Evolutionary conservation across 1,284 basidiomycete species (phyloP), one percentile per base, ranked within the genome.

Genomic region (Wallemia ichthyophaga): DNA sequence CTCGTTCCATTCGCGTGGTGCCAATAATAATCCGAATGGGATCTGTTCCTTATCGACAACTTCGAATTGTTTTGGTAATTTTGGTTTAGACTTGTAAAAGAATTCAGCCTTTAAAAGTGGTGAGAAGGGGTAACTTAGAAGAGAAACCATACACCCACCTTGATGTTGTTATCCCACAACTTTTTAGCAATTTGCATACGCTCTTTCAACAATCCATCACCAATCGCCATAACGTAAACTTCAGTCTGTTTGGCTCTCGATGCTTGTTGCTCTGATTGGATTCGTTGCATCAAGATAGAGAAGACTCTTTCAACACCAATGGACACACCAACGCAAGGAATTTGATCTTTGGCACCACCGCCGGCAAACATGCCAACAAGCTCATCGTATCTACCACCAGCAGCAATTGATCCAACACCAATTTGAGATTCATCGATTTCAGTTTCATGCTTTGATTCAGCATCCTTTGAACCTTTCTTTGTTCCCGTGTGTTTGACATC

Each of bases 281-380:
- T 83, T 69, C 80, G 82, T 61, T 82, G 82, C 80, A 86, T 88
- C 63, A 94, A 72, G 65, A 99, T 77, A 31, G 87, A 84, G 67
- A 95, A 98, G 61, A 98, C 82, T n/a, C 94, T 74, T 72, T 98
- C 94, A 58, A 98, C 76, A 25, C 94, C 94, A 64, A 98, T 83
- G 63, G 81, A 85, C 28, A 96, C 79, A 24, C 94, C 92, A 13
- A 98, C 81, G 69, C 94, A 99, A 0, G 91, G 92, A 59, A 92
- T 77, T 5, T 75, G 72, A 19, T 64, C 64, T 37, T 64, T 67
- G 58, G 32, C 63, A 17, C 65, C 82, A 5, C 77, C 78, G 0
- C 82, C 76, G 23, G 81, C 77, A 71, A 99, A 95, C 75, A 91
- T 81, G 57, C 85, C 83, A 1, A 98, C 92, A n/a, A 99, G 81